Conservation (phyloP, 1,284 basidiomycete species). For the Irpex rosettiformis region DNA sequence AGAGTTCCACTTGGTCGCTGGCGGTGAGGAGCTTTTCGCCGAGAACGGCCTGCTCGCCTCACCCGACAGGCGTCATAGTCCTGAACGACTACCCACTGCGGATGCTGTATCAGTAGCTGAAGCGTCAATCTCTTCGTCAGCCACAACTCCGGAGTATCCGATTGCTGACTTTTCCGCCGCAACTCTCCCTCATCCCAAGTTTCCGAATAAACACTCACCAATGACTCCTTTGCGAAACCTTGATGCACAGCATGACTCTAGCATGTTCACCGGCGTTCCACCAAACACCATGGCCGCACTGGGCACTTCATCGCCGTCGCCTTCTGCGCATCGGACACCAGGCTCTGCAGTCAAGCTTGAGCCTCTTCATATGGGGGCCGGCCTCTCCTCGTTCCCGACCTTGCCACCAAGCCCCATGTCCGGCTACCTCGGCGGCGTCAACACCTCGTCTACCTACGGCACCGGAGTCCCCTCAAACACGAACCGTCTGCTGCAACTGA, state of each 20-base stretch:
- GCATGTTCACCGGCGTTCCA: slow-evolving; percentile 8
- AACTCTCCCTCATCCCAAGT: neutral
- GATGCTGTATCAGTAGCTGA: slow-evolving; percentile 16
- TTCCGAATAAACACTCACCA: slow-evolving; percentile 4
- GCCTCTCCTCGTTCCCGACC: slow-evolving; percentile 26
- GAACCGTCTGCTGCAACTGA: slow-evolving; percentile 24
- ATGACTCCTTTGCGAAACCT: slow-evolving; percentile 1
- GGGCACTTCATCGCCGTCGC: slow-evolving; percentile 15
- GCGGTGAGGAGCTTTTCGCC: slow-evolving; percentile 64
- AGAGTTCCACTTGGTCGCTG: slow-evolving; percentile 68
- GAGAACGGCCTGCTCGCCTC: slow-evolving; percentile 42
- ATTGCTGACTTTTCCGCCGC: slow-evolving; percentile 5
- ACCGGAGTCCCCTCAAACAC: slow-evolving; percentile 12
- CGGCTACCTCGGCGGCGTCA: slow-evolving; percentile 11
- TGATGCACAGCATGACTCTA: neutral
- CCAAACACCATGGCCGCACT: slow-evolving; percentile 10
- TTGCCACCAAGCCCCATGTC: slow-evolving; percentile 20
- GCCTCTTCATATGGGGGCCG: slow-evolving; percentile 27
- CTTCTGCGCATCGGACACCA: slow-evolving; percentile 12
- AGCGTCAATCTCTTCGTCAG: slow-evolving; percentile 19
- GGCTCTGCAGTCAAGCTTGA: slow-evolving; percentile 25
- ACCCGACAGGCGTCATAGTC: slow-evolving; percentile 18
- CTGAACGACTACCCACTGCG: slow-evolving; percentile 12
- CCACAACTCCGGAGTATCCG: slow-evolving; percentile 8
- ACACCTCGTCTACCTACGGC: slow-evolving; percentile 6